These are phyloP conservation scores for Plasmodium relictum DNA, from an alignment of 169 alveolate genomes.

Conservation along the genomic window DNA sequence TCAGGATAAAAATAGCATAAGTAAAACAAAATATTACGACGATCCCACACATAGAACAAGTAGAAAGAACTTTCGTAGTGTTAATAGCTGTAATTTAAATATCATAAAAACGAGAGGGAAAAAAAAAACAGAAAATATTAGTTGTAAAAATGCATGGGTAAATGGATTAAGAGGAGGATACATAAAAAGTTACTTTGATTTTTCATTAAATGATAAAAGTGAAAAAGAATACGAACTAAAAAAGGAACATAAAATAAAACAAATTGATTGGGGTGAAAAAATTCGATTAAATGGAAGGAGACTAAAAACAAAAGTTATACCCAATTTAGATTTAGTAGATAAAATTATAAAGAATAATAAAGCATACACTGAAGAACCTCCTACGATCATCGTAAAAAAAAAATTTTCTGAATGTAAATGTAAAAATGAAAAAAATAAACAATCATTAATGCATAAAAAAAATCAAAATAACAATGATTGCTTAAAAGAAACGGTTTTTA, in stretches of 20 bases:
- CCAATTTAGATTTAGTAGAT: constrained; percentile 23
- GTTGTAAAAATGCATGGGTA: constrained; percentile 26
- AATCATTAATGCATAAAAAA: too few species aligned
- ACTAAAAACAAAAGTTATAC: constrained; percentile 38
- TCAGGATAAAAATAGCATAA: constrained; percentile 11
- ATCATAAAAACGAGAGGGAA: neutral
- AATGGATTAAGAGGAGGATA: constrained; percentile 57
- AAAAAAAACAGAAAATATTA: constrained; percentile 14
- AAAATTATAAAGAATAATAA: neutral
- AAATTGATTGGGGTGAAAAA: constrained; percentile 19
- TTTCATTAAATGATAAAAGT: constrained; percentile 25
- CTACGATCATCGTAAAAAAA: too few species aligned
- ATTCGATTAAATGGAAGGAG: constrained; percentile 38
- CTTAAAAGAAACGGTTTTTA: too few species aligned
- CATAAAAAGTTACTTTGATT: constrained; percentile 34
- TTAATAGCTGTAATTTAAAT: neutral
- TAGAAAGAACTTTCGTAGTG: constrained; percentile 9
- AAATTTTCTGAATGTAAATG: neutral
- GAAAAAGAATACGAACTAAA: neutral
- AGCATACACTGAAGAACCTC: too few species aligned
- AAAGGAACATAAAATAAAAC: neutral
- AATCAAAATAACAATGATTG: too few species aligned
- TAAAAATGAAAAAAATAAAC: neutral
- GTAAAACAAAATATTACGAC: neutral
- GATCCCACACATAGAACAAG: constrained; percentile 38